Conservation (phyloP, 176 grass and related monocot species). For the Oryza australiensis region DNA sequence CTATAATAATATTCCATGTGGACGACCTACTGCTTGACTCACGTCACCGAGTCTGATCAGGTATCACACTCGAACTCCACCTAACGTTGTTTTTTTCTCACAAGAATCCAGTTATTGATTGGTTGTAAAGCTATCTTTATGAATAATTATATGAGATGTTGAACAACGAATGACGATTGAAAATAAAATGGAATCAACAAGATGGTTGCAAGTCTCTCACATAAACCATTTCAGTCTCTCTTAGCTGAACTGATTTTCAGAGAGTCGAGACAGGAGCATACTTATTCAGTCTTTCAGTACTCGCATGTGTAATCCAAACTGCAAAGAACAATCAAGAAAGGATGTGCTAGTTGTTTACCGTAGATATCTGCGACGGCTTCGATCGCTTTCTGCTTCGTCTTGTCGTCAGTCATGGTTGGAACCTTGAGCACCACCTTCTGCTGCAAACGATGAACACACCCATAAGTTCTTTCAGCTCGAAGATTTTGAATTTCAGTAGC, state of each 20-base stretch:
- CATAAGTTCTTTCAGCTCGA: background rate
- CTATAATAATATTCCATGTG: background rate
- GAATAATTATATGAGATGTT: background rate
- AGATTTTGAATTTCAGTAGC: background rate
- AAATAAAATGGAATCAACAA: background rate
- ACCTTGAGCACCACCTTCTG: conserved; percentile 82
- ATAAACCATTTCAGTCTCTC: background rate
- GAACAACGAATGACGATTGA: background rate
- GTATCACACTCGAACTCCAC: background rate
- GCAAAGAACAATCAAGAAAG: background rate
- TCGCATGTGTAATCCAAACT: background rate
- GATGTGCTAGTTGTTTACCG: conserved; percentile 37
- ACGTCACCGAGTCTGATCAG: background rate
- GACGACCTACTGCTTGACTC: background rate
- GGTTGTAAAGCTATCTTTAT: background rate
- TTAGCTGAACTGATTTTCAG: background rate
- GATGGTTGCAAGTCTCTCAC: background rate
- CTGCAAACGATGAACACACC: background rate
- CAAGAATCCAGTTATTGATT: background rate
- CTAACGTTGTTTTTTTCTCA: background rate
- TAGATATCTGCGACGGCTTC: conserved; percentile 85
- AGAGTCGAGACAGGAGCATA: background rate
- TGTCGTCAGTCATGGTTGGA: conserved; percentile 73
- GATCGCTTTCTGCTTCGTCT: conserved; percentile 82
- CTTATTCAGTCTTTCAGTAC: background rate